A percentile compares a stretch with the other conserved stretches of the same genome.
Evolutionary conservation across 345 rosid genomes (phyloP).

Genomic region (Eucalyptus shirleyi): DNA sequence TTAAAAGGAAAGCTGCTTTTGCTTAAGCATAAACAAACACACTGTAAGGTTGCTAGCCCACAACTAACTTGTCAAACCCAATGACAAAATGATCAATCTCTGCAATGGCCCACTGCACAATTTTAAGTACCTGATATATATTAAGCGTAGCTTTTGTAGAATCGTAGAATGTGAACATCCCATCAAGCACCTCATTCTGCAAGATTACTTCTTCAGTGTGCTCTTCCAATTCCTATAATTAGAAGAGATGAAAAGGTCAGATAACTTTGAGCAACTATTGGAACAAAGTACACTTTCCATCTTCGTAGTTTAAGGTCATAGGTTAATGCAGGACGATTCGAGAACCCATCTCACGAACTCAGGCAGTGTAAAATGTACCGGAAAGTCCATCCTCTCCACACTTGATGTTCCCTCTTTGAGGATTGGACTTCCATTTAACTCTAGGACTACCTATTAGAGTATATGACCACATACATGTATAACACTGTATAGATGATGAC

Average conservation of each 20-base stretch:
- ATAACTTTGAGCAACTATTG: not conserved
- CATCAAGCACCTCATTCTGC: conserved; percentile 81
- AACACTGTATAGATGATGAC: not conserved
- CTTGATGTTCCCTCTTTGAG: not conserved
- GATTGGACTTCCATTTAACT: not conserved
- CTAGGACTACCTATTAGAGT: not conserved
- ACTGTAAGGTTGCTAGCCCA: not conserved
- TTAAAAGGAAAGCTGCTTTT: not conserved
- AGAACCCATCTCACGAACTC: not conserved
- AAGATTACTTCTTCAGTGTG: conserved; percentile 63
- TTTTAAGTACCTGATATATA: conserved; percentile 65
- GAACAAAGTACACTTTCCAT: not conserved
- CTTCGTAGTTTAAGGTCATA: not conserved
- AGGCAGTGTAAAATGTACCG: not conserved
- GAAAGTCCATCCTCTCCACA: not conserved
- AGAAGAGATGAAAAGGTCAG: not conserved
- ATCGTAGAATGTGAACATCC: conserved; percentile 84
- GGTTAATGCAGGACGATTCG: not conserved
- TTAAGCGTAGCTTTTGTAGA: conserved; percentile 66
- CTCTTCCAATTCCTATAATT: conserved; percentile 75
- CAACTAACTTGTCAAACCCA: not conserved
- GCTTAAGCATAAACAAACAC: not conserved
- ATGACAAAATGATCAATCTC: not conserved
- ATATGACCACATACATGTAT: not conserved
- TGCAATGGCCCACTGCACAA: not conserved